Conservation (phyloP, 129 eudicot genomes). For the Lonicera japonica region DNA sequence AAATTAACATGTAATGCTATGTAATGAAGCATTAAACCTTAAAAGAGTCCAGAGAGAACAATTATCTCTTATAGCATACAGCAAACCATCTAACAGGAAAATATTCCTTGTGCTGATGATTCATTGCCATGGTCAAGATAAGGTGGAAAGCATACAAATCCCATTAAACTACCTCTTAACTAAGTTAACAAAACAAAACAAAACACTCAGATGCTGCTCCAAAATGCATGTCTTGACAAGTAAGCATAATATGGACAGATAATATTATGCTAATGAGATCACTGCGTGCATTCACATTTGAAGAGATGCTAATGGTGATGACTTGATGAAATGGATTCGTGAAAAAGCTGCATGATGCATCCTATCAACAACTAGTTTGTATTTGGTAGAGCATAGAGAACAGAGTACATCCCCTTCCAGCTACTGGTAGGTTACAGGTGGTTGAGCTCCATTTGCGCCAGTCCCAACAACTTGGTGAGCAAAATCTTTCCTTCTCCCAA, state of each 20-base stretch:
- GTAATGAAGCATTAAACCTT: background rate
- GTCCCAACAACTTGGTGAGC: conserved; percentile 37
- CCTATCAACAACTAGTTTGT: conserved; percentile 53
- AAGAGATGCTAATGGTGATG: conserved; percentile 74
- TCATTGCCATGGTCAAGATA: background rate
- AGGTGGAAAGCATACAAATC: background rate
- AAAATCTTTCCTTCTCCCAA: conserved; percentile 84
- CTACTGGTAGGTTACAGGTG: conserved; percentile 76
- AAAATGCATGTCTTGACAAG: conserved; percentile 49
- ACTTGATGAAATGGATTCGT: conserved; percentile 74
- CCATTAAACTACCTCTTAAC: background rate
- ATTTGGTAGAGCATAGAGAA: conserved; percentile 57
- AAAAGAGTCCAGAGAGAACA: background rate
- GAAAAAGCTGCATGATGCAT: conserved; percentile 27
- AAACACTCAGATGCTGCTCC: conserved; percentile 43
- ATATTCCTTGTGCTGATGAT: background rate
- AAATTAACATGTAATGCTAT: background rate
- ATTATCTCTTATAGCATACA: background rate
- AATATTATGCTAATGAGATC: conserved; percentile 42
- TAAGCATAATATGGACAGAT: conserved; percentile 31
- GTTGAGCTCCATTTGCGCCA: conserved; percentile 62
- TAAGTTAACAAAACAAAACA: conserved; percentile 14
- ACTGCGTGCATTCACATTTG: conserved; percentile 30
- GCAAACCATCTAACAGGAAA: background rate
- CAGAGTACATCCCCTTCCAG: conserved; percentile 91